These are phyloP conservation scores for Psilocybe sp. DNA, from an alignment of 768 basidiomycete genomes.

Conservation along the genomic window DNA sequence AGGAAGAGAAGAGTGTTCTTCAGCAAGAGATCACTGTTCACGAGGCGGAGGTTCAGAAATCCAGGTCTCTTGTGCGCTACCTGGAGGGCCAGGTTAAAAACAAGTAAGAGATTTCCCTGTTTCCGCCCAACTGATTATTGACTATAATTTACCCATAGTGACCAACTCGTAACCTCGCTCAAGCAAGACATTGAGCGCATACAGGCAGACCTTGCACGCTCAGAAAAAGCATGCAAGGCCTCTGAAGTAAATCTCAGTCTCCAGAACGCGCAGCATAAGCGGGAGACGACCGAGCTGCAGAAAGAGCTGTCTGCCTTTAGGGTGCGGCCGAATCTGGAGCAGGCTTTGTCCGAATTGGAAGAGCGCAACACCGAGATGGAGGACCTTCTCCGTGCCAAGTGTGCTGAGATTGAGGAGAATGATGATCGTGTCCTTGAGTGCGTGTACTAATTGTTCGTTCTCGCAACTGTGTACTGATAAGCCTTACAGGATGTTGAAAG, in stretches of 20 bases:
- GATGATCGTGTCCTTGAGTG: constrained; percentile 81
- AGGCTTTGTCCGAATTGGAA: constrained; percentile 55
- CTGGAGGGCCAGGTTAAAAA: constrained; percentile 65
- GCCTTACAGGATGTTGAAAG: constrained; percentile 61
- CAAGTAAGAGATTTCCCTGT: constrained; percentile 36
- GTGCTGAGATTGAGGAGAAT: constrained; percentile 78
- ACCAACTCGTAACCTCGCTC: constrained; percentile 37
- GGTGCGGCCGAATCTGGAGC: constrained; percentile 53
- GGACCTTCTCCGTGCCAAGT: constrained; percentile 63
- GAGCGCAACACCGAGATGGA: constrained; percentile 78
- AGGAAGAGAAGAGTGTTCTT: constrained; percentile 49
- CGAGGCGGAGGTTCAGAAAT: constrained; percentile 65
- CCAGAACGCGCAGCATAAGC: constrained; percentile 64
- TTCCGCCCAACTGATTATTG: constrained; percentile 2
- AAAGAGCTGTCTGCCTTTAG: constrained; percentile 52
- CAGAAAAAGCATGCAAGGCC: constrained; percentile 56
- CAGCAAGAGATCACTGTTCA: constrained; percentile 57
- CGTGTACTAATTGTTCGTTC: constrained; percentile 21
- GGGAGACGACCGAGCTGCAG: constrained; percentile 56
- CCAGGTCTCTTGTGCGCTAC: constrained; percentile 56
- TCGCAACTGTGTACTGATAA: neutral
- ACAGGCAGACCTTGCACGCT: constrained; percentile 42
- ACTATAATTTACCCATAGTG: constrained; percentile 33
- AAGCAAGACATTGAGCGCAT: constrained; percentile 39
- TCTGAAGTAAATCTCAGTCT: constrained; percentile 67